Conservation (phyloP, 202 grass and related monocot genomes). For the Setaria italica region DNA sequence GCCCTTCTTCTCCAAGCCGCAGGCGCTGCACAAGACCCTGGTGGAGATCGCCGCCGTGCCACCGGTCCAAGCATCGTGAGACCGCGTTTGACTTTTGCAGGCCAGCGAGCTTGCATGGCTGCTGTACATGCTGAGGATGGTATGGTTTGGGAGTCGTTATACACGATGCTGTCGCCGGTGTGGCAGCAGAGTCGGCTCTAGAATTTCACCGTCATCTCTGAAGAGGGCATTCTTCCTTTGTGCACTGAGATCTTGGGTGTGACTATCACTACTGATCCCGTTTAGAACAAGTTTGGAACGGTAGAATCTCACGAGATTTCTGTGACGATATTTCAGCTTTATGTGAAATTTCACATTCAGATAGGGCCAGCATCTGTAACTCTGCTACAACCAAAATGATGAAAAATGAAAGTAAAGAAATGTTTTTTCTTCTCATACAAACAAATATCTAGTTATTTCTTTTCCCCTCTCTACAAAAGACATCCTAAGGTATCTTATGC, state of each 20-base stretch:
- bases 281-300: conserved; percentile 4
- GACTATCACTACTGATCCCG: background rate
- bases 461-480: too few species aligned
- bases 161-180: background rate
- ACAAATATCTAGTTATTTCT: too few species aligned
- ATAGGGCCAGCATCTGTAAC: background rate
- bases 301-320: background rate
- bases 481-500: too few species aligned
- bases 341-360: background rate
- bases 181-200: conserved; percentile 5
- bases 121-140: conserved; percentile 48
- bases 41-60: conserved; percentile 75
- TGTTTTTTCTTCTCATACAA: background rate
- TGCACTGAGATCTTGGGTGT: background rate
- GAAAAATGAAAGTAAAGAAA: background rate
- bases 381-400: background rate
- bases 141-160: background rate
- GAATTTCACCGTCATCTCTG: conserved; percentile 10
- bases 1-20: conserved; percentile 96
- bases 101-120: background rate
- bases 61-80: conserved; percentile 42
- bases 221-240: background rate
- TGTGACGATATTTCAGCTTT: background rate
- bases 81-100: background rate
- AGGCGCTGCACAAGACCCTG: conserved; percentile 79